Percentiles rank a stretch among this genome's conserved stretches.
These are phyloP conservation scores for Agaricus subrufescens DNA, from an alignment of 768 basidiomycete species.

Conservation along the genomic window DNA sequence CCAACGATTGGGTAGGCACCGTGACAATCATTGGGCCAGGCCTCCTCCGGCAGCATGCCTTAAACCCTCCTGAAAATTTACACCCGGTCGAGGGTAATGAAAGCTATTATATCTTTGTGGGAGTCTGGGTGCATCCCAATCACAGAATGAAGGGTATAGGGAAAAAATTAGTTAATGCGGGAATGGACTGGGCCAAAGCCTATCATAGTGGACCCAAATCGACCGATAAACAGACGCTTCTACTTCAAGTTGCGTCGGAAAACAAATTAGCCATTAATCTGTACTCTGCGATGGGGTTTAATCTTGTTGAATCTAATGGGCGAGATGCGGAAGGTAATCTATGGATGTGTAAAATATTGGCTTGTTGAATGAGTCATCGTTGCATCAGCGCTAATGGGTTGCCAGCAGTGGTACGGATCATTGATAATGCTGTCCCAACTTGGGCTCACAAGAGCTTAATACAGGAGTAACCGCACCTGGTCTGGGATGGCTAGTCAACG, in stretches of 20 bases:
- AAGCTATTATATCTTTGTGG: constrained; percentile 1
- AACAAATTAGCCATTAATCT: constrained; percentile 1
- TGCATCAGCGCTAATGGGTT: too few species aligned
- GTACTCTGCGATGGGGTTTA: constrained; percentile 4
- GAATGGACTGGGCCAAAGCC: constrained; percentile 4
- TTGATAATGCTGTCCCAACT: too few species aligned
- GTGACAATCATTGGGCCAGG: constrained; percentile 6
- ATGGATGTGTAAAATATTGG: constrained; percentile 6
- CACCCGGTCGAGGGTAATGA: not conserved
- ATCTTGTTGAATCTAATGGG: not conserved
- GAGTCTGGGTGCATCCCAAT: constrained; percentile 4
- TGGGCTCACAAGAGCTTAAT: too few species aligned
- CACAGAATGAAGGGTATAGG: constrained; percentile 7
- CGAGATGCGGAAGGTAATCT: not conserved
- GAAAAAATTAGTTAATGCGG: not conserved
- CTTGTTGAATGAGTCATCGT: not conserved
- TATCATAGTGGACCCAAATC: not conserved
- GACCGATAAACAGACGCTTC: not conserved
- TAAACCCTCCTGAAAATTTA: not conserved
- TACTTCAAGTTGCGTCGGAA: not conserved
- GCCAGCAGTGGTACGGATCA: too few species aligned
- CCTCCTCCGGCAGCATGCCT: not conserved
- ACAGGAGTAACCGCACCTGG: too few species aligned
- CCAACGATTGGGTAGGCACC: constrained; percentile 10
- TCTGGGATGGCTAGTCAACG: too few species aligned